Evolutionary conservation across 306 rosid genomes (phyloP).

Genomic region (Lathyrus sativus): DNA sequence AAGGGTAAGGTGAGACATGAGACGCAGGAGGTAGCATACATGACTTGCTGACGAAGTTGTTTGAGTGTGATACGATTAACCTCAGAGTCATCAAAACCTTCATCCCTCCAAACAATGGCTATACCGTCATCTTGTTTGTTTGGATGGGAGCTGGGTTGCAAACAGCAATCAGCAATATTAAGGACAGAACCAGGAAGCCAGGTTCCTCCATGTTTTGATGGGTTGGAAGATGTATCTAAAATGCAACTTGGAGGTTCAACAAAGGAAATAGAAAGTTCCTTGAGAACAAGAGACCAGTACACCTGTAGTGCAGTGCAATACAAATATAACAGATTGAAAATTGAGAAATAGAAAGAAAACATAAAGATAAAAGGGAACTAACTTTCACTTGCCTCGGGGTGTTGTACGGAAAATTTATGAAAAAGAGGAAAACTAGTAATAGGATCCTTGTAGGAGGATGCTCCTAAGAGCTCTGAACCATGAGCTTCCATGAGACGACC

Average conservation of each 20-base stretch:
- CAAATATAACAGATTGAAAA: not conserved
- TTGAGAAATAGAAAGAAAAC: not conserved
- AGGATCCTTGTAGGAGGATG: conserved; percentile 74
- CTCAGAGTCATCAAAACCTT: conserved; percentile 60
- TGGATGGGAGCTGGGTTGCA: conserved; percentile 53
- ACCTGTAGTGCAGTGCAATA: conserved; percentile 41
- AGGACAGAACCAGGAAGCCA: conserved; percentile 77
- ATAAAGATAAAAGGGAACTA: not conserved
- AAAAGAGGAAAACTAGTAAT: conserved; percentile 64
- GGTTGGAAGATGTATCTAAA: conserved; percentile 59
- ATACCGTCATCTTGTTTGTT: conserved; percentile 57
- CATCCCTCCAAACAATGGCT: conserved; percentile 85
- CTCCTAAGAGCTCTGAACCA: conserved; percentile 64
- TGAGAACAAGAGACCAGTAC: conserved; percentile 75
- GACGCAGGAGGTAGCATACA: conserved; percentile 48
- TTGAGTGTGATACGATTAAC: conserved; percentile 59
- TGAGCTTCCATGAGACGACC: conserved; percentile 71
- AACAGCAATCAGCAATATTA: conserved; percentile 82
- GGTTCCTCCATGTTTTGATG: conserved; percentile 56
- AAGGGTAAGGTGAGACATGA: conserved; percentile 21
- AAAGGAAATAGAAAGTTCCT: conserved; percentile 70
- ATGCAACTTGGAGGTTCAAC: conserved; percentile 55
- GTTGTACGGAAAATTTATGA: conserved; percentile 56
- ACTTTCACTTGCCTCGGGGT: conserved; percentile 55
- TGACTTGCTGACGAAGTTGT: conserved; percentile 75